These are phyloP conservation scores for Acacia concinna DNA, from an alignment of 331 rosid genomes.

Conservation along the genomic window DNA sequence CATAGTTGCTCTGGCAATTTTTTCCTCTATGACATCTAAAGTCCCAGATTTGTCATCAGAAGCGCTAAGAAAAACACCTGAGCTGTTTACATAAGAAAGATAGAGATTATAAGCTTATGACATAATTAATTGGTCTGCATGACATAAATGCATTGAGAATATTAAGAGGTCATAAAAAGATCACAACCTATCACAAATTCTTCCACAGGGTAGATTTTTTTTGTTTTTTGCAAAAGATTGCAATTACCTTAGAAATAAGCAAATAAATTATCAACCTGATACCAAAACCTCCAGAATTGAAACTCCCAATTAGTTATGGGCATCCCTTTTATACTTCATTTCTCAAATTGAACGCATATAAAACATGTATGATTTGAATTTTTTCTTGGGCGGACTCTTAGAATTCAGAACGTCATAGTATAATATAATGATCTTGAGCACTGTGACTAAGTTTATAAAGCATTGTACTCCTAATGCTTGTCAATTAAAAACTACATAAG, in stretches of 20 bases:
- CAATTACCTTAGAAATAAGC: background rate
- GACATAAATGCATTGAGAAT: conserved; percentile 9
- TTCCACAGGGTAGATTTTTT: conserved; percentile 6
- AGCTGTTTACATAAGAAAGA: conserved; percentile 48
- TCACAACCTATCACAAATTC: conserved; percentile 2
- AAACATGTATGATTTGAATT: background rate
- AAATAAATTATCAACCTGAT: conserved; percentile 6
- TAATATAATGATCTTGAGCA: background rate
- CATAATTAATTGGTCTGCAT: conserved; percentile 11
- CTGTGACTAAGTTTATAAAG: conserved; percentile 10
- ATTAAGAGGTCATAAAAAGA: conserved; percentile 9
- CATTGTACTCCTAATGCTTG: background rate
- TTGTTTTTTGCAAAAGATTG: conserved; percentile 2
- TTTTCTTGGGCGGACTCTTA: background rate
- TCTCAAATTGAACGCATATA: background rate
- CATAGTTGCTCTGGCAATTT: conserved; percentile 82
- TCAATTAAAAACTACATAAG: conserved; percentile 19
- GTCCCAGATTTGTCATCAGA: conserved; percentile 67
- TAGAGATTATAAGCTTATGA: conserved; percentile 11
- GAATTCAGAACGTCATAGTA: background rate
- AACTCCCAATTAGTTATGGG: conserved; percentile 6
- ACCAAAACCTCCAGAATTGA: conserved; percentile 8
- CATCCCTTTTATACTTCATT: background rate
- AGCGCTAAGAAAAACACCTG: conserved; percentile 75
- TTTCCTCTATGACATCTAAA: conserved; percentile 73